phyloP scores from a whole-genome alignment of 2,329 filamentous ascomycete species.

The Aspergillus sp. region DNA sequence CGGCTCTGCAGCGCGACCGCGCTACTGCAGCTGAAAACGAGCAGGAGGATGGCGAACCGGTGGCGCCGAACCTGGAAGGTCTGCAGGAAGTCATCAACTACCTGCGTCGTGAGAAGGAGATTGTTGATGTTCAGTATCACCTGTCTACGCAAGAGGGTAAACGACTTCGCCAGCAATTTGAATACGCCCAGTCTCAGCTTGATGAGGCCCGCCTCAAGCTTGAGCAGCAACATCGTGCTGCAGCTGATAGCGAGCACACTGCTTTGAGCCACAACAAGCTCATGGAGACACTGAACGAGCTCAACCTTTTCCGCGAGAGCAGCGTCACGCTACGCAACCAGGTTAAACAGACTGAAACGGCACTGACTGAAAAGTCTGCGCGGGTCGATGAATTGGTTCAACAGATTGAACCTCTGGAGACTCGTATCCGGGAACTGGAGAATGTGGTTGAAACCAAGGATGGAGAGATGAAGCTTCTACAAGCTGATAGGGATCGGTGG shows the following conservation, averaged over 20 bases:
- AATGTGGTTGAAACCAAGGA: slow-evolving; percentile 78
- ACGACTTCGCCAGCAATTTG: slow-evolving; percentile 83
- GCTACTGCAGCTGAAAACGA: slow-evolving; percentile 54
- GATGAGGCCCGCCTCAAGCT: slow-evolving; percentile 87
- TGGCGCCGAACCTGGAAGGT: slow-evolving; percentile 64
- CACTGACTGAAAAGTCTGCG: slow-evolving; percentile 71
- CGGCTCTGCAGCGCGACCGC: slow-evolving; percentile 74
- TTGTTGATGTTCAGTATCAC: slow-evolving; percentile 94
- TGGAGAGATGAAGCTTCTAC: slow-evolving; percentile 82
- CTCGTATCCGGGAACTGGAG: slow-evolving; percentile 77
- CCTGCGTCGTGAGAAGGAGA: slow-evolving; percentile 92
- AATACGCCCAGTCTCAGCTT: slow-evolving; percentile 81
- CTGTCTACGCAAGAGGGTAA: slow-evolving; percentile 85
- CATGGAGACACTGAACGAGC: slow-evolving; percentile 90
- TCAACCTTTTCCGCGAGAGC: slow-evolving; percentile 95
- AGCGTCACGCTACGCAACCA: slow-evolving; percentile 88
- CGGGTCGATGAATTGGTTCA: slow-evolving; percentile 72
- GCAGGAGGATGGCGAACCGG: slow-evolving; percentile 46
- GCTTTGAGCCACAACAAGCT: slow-evolving; percentile 83
- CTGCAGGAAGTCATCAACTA: slow-evolving; percentile 90
- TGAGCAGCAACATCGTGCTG: slow-evolving; percentile 78
- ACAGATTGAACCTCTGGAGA: slow-evolving; percentile 79
- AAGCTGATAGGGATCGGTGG: slow-evolving; percentile 91
- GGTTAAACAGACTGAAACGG: slow-evolving; percentile 72
- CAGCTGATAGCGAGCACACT: slow-evolving; percentile 70